phyloP scores from a whole-genome alignment of 192 early-diverging fungal species.

The Coemansia aciculifera region DNA sequence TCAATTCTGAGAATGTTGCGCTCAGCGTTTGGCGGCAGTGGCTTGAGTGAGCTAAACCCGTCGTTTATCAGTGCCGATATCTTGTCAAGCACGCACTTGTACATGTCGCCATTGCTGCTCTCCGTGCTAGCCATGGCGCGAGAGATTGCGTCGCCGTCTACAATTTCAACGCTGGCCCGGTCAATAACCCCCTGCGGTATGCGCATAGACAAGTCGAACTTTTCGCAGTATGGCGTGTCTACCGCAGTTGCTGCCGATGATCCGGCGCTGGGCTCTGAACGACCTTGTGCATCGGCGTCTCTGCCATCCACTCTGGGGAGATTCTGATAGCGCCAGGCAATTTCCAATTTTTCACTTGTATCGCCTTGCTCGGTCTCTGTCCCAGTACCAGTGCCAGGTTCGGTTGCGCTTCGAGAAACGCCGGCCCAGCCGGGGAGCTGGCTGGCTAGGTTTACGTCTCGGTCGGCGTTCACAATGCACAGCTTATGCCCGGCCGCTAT shows the following conservation, averaged over 20 bases:
- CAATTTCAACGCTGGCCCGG: slow-evolving; percentile 53
- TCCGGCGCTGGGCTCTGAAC: background rate
- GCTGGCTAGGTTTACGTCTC: slow-evolving; percentile 58
- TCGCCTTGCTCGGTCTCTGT: slow-evolving; percentile 21
- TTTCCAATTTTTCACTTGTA: slow-evolving; percentile 69
- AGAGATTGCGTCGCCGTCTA: slow-evolving; percentile 42
- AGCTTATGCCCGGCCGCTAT: slow-evolving; percentile 73
- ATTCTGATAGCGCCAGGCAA: slow-evolving; percentile 94
- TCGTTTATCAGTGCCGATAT: slow-evolving; percentile 64
- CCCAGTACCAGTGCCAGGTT: background rate
- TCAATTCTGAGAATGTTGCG: slow-evolving; percentile 77
- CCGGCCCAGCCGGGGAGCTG: slow-evolving; percentile 54
- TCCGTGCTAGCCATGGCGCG: slow-evolving; percentile 9
- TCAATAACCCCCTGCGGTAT: slow-evolving; percentile 65
- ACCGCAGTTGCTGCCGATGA: background rate
- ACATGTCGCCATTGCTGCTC: slow-evolving; percentile 27
- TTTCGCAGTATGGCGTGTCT: slow-evolving; percentile 69
- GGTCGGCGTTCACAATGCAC: slow-evolving; percentile 69
- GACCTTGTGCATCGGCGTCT: background rate
- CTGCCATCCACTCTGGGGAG: slow-evolving; percentile 56
- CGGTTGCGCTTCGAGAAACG: slow-evolving; percentile 8
- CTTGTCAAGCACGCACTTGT: slow-evolving; percentile 42
- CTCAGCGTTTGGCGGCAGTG: slow-evolving; percentile 34
- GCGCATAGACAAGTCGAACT: slow-evolving; percentile 82
- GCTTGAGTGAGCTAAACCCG: slow-evolving; percentile 63